These are phyloP conservation scores for Albugo laibachii DNA, from an alignment of 352 stramenopile genomes.

Conservation along the genomic window DNA sequence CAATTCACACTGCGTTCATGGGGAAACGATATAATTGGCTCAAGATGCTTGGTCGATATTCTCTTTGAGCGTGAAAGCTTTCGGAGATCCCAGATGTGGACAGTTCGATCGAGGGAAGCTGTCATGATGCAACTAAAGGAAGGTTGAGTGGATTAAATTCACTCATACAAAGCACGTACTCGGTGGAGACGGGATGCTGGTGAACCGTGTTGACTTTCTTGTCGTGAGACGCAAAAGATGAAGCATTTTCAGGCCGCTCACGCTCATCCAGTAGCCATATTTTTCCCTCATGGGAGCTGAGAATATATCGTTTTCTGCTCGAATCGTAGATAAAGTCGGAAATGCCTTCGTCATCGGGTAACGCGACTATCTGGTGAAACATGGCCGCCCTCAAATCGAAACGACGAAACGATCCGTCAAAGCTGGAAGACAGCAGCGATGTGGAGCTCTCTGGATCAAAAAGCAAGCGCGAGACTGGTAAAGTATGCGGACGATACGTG, in stretches of 20 bases:
- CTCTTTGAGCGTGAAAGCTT: constrained; percentile 17
- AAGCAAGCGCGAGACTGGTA: constrained; percentile 40
- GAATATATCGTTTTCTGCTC: constrained; percentile 12
- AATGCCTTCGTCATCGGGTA: constrained; percentile 21
- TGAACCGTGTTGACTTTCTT: constrained; percentile 80
- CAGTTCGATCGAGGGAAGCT: constrained; percentile 56
- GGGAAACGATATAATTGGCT: constrained; percentile 23
- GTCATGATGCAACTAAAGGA: constrained; percentile 38
- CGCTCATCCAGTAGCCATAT: constrained; percentile 36
- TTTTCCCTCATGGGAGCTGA: constrained; percentile 40
- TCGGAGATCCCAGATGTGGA: constrained; percentile 64
- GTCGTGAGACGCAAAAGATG: constrained; percentile 35
- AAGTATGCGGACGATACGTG: constrained; percentile 43
- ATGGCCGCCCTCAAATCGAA: constrained; percentile 39
- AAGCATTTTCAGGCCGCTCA: constrained; percentile 8
- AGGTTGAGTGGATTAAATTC: neutral
- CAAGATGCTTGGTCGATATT: constrained; percentile 10
- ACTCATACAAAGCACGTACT: constrained; percentile 17
- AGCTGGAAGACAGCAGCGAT: constrained; percentile 48
- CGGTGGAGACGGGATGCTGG: constrained; percentile 29
- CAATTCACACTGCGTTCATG: constrained; percentile 72
- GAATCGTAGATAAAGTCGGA: constrained; percentile 21
- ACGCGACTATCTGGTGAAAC: constrained; percentile 35
- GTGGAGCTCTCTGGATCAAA: constrained; percentile 21
- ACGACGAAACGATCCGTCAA: constrained; percentile 39